Conservation (phyloP, 1,284 basidiomycete species). For the Bothia castanella region DNA sequence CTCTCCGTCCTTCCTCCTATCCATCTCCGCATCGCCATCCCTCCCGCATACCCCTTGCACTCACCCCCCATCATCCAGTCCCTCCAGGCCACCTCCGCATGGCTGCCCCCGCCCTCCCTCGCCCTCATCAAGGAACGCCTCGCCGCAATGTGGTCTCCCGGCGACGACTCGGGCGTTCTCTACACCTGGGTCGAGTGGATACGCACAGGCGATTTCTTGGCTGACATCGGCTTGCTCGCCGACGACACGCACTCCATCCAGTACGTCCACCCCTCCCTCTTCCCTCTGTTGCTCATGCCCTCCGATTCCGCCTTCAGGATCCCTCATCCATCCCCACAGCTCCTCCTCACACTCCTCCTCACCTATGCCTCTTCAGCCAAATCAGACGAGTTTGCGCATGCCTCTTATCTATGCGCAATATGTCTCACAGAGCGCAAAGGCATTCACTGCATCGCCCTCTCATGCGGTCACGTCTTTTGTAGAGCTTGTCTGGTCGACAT, state of each 20-base stretch:
- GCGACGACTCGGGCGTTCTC: slow-evolving; percentile 55
- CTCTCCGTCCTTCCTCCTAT: slow-evolving; percentile 55
- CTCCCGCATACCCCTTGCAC: slow-evolving; percentile 53
- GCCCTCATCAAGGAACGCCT: slow-evolving; percentile 41
- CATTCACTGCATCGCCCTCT: slow-evolving; percentile 58
- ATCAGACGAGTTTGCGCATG: slow-evolving; percentile 52
- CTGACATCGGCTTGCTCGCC: slow-evolving; percentile 35
- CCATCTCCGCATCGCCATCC: slow-evolving; percentile 53
- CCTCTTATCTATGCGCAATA: slow-evolving; percentile 63
- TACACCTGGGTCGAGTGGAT: slow-evolving; percentile 71
- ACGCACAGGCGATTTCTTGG: slow-evolving; percentile 58
- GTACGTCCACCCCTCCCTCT: slow-evolving; percentile 36
- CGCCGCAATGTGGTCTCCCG: slow-evolving; percentile 53
- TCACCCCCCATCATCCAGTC: slow-evolving; percentile 52
- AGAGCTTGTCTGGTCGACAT: slow-evolving; percentile 66
- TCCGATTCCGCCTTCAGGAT: slow-evolving; percentile 40
- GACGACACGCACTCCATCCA: slow-evolving; percentile 35
- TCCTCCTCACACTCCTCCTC: slow-evolving; percentile 47
- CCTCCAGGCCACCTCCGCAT: slow-evolving; percentile 54
- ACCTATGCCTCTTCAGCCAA: slow-evolving; percentile 47
- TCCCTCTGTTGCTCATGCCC: slow-evolving; percentile 1
- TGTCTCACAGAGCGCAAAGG: slow-evolving; percentile 72
- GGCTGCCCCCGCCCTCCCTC: slow-evolving; percentile 44
- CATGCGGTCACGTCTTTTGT: slow-evolving; percentile 72
- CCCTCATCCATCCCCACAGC: slow-evolving; percentile 50